A percentile compares a stretch with the other conserved stretches of the same genome.
phyloP scores from a whole-genome alignment of 2,329 filamentous ascomycete species.

The Diaporthe batatas region DNA sequence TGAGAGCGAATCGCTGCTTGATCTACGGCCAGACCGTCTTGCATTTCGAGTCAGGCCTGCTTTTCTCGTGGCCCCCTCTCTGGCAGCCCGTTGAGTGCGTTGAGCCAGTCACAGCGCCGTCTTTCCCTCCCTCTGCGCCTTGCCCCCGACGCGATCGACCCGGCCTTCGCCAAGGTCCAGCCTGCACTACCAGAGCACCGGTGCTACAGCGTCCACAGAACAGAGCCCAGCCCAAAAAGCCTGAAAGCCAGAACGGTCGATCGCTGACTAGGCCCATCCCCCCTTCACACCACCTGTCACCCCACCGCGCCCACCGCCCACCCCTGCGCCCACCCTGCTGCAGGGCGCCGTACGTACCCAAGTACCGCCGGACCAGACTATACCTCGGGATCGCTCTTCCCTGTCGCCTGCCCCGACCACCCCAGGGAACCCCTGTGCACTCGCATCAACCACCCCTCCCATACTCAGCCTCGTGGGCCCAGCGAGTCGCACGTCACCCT shows the following conservation, averaged over 20 bases:
- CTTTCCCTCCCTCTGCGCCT: slow-evolving; percentile 16
- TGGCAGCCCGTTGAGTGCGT: slow-evolving; percentile 34
- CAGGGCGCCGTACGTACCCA: slow-evolving; percentile 5
- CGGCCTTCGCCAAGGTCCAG: slow-evolving; percentile 41
- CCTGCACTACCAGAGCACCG: slow-evolving; percentile 34
- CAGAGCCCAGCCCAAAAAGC: slow-evolving; percentile 32
- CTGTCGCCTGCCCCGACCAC: slow-evolving; percentile 28
- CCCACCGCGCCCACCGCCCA: neutral
- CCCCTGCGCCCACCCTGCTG: slow-evolving; percentile 16
- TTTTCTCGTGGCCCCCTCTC: slow-evolving; percentile 41
- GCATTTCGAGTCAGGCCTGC: slow-evolving; percentile 40
- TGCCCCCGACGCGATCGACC: slow-evolving; percentile 39
- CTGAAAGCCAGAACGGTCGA: slow-evolving; percentile 42
- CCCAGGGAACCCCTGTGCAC: slow-evolving; percentile 30
- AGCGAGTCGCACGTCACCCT: slow-evolving; percentile 42
- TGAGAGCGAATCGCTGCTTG: slow-evolving; percentile 38
- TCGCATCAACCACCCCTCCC: slow-evolving; percentile 34
- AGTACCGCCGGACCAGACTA: neutral
- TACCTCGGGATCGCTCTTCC: slow-evolving; percentile 25
- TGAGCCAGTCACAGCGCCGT: slow-evolving; percentile 40
- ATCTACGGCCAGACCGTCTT: slow-evolving; percentile 38
- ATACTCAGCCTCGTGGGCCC: slow-evolving; percentile 43
- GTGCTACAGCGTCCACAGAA: slow-evolving; percentile 19
- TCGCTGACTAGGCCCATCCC: slow-evolving; percentile 38
- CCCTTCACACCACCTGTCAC: slow-evolving; percentile 36